Percentiles rank a stretch among this genome's conserved stretches.
These are phyloP conservation scores for Beta vulgaris DNA, from an alignment of 148 eudicot genomes.

Conservation along the genomic window DNA sequence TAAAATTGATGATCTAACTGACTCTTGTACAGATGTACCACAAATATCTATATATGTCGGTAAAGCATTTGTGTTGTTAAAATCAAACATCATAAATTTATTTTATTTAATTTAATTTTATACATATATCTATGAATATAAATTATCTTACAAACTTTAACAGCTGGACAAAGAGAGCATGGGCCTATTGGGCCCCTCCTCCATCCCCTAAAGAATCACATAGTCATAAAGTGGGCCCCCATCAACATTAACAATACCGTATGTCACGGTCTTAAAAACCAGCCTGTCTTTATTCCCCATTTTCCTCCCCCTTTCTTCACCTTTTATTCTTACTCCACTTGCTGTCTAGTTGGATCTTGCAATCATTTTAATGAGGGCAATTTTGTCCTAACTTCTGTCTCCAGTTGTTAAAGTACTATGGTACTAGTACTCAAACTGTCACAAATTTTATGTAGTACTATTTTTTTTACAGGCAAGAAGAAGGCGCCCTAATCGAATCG, in stretches of 20 bases:
- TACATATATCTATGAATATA: neutral
- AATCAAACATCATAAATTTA: neutral
- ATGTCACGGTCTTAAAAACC: slow-evolving; percentile 7
- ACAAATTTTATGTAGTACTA: too few relatives aligned
- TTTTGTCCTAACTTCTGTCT: neutral
- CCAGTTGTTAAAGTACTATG: too few relatives aligned
- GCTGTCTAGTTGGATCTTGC: slow-evolving; percentile 3
- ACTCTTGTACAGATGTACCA: neutral
- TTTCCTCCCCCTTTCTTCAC: neutral
- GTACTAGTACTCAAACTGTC: too few relatives aligned
- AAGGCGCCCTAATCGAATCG: too few relatives aligned
- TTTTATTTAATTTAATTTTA: too few relatives aligned
- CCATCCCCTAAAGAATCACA: neutral
- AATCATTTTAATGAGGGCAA: neutral
- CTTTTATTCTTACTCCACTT: slow-evolving; percentile 3
- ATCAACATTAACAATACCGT: slow-evolving; percentile 10
- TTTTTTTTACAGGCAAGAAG: too few relatives aligned
- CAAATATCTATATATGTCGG: slow-evolving; percentile 1
- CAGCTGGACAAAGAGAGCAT: neutral
- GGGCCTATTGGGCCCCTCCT: slow-evolving; percentile 15
- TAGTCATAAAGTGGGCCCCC: slow-evolving; percentile 7
- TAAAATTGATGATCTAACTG: neutral
- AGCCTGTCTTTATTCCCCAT: neutral
- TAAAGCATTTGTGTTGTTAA: neutral
- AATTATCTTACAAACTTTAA: slow-evolving; percentile 6